Evolutionary conservation across 1,139 yeast genomes (phyloP).

Genomic region (Debaryomyces robertsiae): DNA sequence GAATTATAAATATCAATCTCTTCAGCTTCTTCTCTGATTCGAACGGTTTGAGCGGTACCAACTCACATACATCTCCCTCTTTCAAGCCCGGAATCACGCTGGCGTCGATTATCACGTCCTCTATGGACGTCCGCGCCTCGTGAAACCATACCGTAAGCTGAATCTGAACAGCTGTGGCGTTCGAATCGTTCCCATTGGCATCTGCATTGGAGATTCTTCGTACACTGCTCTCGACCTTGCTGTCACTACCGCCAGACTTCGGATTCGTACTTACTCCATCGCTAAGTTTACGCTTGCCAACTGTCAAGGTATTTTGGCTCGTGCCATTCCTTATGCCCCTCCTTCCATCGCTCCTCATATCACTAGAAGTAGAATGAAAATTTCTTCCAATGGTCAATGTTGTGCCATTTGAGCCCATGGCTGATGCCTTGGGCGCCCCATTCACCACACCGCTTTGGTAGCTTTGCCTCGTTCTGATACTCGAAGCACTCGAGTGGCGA

Average conservation of each 20-base stretch:
- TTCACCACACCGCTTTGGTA: not conserved
- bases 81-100: conserved; percentile 54
- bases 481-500: not conserved
- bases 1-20: conserved; percentile 28
- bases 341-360: not conserved
- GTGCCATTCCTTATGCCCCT: conserved; percentile 1
- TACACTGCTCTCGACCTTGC: conserved; percentile 2
- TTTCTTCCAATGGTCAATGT: conserved; percentile 15
- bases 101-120: conserved; percentile 65
- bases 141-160: conserved; percentile 72
- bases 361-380: conserved; percentile 6
- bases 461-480: conserved; percentile 1
- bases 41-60: conserved; percentile 37
- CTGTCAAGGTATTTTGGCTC: conserved; percentile 10
- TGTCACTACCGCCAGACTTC: not conserved
- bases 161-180: conserved; percentile 29
- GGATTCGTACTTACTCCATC: conserved; percentile 5
- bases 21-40: conserved; percentile 20
- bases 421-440: conserved; percentile 2
- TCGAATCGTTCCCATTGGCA: conserved; percentile 12
- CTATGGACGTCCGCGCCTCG: conserved; percentile 59
- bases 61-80: conserved; percentile 76
- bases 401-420: conserved; percentile 12
- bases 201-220: conserved; percentile 8
- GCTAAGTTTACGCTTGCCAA: conserved; percentile 10